Percentiles rank a stretch among this genome's conserved stretches.
These are phyloP conservation scores for Cordyceps fumosorosea DNA, from an alignment of 2,329 filamentous ascomycete genomes.

Conservation along the genomic window DNA sequence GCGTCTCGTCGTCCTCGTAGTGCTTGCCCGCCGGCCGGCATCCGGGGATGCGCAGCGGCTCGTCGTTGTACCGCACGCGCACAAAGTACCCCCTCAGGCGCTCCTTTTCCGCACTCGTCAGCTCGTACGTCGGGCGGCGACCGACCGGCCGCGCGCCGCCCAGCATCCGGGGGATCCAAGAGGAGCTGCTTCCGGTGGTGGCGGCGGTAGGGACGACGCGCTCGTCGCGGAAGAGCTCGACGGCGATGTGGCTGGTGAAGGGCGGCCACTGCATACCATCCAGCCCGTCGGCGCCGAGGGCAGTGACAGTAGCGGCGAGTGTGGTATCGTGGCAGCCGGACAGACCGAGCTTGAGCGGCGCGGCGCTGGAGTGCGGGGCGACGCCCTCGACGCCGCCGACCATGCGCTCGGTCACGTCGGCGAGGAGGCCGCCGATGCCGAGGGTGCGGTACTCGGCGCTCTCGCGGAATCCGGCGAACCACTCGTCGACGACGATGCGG, in stretches of 20 bases:
- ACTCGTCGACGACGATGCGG: constrained; percentile 80
- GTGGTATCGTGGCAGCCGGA: constrained; percentile 93
- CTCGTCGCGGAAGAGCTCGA: constrained; percentile 72
- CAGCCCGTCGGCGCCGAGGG: constrained; percentile 69
- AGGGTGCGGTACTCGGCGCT: constrained; percentile 80
- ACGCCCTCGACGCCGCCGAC: constrained; percentile 50
- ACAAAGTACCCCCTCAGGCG: constrained; percentile 75
- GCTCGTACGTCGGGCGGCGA: constrained; percentile 49
- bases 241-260: constrained; percentile 84
- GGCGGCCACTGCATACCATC: constrained; percentile 65
- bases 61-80: constrained; percentile 84
- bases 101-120: constrained; percentile 51
- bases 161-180: constrained; percentile 23
- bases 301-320: constrained; percentile 68
- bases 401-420: constrained; percentile 75
- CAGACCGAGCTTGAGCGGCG: constrained; percentile 64
- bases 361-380: not conserved
- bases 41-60: constrained; percentile 71
- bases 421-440: constrained; percentile 78
- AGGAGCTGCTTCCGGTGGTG: constrained; percentile 18
- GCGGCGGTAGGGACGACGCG: constrained; percentile 19
- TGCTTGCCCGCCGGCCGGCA: constrained; percentile 75
- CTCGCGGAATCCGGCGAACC: constrained; percentile 83
- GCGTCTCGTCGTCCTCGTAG: constrained; percentile 75
- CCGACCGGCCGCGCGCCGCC: constrained; percentile 40